These are phyloP conservation scores for Cryptococcus wingfieldii DNA, from an alignment of 1,284 basidiomycete genomes.

Conservation along the genomic window DNA sequence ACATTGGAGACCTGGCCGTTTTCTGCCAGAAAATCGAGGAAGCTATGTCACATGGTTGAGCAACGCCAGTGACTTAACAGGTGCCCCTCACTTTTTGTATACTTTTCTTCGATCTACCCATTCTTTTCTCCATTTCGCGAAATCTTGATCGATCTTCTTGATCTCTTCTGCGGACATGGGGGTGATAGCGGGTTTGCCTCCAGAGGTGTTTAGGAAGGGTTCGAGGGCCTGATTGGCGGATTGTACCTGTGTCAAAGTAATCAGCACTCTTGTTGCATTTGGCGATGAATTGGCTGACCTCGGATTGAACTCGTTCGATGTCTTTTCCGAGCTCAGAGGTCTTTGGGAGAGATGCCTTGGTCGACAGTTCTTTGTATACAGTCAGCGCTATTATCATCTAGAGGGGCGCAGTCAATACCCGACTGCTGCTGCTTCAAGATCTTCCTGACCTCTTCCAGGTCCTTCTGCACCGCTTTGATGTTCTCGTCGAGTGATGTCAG, in stretches of 20 bases:
- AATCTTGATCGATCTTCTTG: constrained; percentile 40
- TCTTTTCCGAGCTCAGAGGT: constrained; percentile 57
- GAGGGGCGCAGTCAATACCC: constrained; percentile 49
- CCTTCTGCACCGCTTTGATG: constrained; percentile 57
- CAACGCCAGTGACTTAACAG: background rate
- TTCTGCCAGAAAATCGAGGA: constrained; percentile 33
- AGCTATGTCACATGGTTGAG: constrained; percentile 11
- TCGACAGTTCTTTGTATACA: constrained; percentile 57
- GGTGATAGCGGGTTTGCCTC: constrained; percentile 11
- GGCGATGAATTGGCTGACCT: constrained; percentile 25
- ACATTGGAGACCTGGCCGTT: constrained; percentile 20
- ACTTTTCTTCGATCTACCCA: constrained; percentile 42
- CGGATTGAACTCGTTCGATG: constrained; percentile 32
- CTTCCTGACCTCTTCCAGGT: constrained; percentile 64
- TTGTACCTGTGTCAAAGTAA: constrained; percentile 25
- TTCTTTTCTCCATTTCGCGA: constrained; percentile 44
- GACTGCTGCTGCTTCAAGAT: constrained; percentile 54
- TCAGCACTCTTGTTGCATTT: background rate
- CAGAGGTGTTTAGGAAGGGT: constrained; percentile 19
- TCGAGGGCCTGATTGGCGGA: constrained; percentile 25
- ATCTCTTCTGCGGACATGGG: constrained; percentile 36
- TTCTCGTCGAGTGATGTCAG: constrained; percentile 46
- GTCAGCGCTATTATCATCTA: background rate
- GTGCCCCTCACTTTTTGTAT: constrained; percentile 40
- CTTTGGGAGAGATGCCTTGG: constrained; percentile 61